Conservation (phyloP, 805 yeast species). For the Metschnikowia cerradonensis region DNA sequence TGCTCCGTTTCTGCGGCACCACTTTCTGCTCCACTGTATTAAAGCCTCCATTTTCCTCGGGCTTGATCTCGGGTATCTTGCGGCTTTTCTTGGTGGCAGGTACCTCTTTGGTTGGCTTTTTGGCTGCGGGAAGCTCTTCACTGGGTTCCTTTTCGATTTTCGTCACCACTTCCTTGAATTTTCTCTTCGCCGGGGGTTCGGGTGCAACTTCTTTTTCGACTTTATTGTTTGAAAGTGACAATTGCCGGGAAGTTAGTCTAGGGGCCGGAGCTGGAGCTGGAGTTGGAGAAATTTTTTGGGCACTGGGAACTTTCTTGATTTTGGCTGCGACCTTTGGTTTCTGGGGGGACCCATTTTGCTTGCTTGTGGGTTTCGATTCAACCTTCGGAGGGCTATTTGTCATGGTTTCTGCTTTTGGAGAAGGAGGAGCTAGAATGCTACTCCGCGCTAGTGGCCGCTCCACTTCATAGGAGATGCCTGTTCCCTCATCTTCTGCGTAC, state of each 20-base stretch:
- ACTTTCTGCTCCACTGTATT: not conserved
- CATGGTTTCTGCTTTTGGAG: not conserved
- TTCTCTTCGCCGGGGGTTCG: not conserved
- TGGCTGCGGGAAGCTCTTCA: not conserved
- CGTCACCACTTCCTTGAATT: not conserved
- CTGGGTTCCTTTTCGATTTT: not conserved
- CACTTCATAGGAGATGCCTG: slow-evolving; percentile 21
- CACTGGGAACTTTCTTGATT: not conserved
- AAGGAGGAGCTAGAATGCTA: slow-evolving; percentile 1
- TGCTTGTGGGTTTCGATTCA: not conserved
- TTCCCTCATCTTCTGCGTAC: slow-evolving; percentile 40
- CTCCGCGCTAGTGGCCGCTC: not conserved
- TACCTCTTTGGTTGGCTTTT: not conserved
- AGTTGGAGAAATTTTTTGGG: not conserved
- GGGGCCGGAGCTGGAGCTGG: slow-evolving; percentile 1
- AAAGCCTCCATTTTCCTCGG: not conserved
- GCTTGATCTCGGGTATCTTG: not conserved
- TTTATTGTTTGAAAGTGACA: slow-evolving; percentile 7
- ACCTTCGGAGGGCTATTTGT: not conserved
- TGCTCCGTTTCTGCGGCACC: slow-evolving; percentile 6
- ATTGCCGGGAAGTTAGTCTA: slow-evolving; percentile 10
- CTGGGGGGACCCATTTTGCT: not conserved
- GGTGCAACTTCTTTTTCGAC: not conserved
- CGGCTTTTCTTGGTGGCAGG: not conserved
- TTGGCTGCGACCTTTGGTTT: slow-evolving; percentile 1